These are phyloP conservation scores for Cyclocybe cylindracea DNA, from an alignment of 768 basidiomycete genomes.

Conservation along the genomic window DNA sequence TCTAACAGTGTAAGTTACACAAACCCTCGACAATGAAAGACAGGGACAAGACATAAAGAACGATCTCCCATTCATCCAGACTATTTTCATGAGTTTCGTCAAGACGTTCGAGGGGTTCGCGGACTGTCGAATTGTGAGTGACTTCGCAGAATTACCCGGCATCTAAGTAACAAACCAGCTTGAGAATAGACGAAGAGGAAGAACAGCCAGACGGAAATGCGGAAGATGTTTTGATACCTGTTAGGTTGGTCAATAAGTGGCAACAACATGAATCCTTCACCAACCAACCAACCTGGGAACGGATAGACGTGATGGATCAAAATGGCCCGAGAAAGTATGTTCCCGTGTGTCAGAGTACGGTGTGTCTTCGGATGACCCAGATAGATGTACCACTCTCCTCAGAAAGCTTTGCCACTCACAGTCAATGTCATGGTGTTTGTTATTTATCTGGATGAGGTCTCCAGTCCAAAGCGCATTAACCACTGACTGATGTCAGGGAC, in stretches of 20 bases:
- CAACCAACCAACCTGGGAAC: slow-evolving; percentile 64
- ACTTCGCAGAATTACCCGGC: not conserved
- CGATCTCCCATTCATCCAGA: slow-evolving; percentile 81
- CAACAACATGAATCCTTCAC: not conserved
- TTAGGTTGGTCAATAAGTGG: slow-evolving; percentile 4
- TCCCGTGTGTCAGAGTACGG: slow-evolving; percentile 59
- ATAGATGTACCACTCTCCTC: not conserved
- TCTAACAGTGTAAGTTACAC: slow-evolving; percentile 12
- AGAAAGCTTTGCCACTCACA: slow-evolving; percentile 43
- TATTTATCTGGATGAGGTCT: slow-evolving; percentile 76
- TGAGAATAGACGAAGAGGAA: slow-evolving; percentile 82
- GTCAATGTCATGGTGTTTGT: slow-evolving; percentile 74
- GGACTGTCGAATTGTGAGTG: slow-evolving; percentile 44
- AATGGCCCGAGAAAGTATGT: slow-evolving; percentile 63
- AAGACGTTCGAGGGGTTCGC: slow-evolving; percentile 74
- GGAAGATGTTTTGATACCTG: slow-evolving; percentile 86
- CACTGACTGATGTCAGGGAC: slow-evolving; percentile 44
- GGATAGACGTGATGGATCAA: slow-evolving; percentile 75
- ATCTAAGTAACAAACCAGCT: slow-evolving; percentile 54
- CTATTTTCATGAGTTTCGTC: slow-evolving; percentile 44
- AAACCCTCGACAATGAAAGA: slow-evolving; percentile 82
- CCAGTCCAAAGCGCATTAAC: slow-evolving; percentile 84
- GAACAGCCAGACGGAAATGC: slow-evolving; percentile 74
- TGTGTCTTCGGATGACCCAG: slow-evolving; percentile 49
- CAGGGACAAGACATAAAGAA: slow-evolving; percentile 77